Conservation (phyloP, 306 rosid genomes). For the Arachis stenosperma region DNA sequence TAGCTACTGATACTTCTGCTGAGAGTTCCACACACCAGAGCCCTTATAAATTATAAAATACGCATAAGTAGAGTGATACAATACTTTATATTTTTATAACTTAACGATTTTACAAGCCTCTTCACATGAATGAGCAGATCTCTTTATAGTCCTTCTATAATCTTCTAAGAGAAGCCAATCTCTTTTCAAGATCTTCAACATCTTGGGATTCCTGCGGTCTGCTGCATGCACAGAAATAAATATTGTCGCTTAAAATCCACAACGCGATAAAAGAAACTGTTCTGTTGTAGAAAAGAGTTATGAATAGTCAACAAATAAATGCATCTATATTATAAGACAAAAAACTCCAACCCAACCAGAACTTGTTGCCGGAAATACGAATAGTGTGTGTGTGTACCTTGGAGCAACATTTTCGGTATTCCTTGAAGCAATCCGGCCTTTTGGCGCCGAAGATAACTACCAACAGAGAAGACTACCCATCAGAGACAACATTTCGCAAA, state of each 20-base stretch:
- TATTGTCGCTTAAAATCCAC: neutral
- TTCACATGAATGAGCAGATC: slow-evolving; percentile 13
- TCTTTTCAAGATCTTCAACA: slow-evolving; percentile 91
- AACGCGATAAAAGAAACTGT: too few relatives aligned
- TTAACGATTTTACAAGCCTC: slow-evolving; percentile 43
- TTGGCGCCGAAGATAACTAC: slow-evolving; percentile 96
- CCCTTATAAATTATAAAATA: too few relatives aligned
- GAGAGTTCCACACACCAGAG: too few relatives aligned
- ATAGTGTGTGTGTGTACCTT: slow-evolving; percentile 44
- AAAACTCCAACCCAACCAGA: neutral
- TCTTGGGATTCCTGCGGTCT: slow-evolving; percentile 54
- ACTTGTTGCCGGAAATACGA: neutral
- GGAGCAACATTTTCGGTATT: slow-evolving; percentile 60
- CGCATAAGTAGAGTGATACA: neutral
- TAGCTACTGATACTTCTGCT: too few relatives aligned
- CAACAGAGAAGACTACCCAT: slow-evolving; percentile 28
- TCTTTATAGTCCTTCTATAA: slow-evolving; percentile 39
- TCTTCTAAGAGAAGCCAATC: slow-evolving; percentile 90
- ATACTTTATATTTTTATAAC: slow-evolving; percentile 28
- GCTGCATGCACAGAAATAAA: slow-evolving; percentile 46
- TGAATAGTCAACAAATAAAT: neutral
- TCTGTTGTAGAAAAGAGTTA: too few relatives aligned
- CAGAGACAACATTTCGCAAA: slow-evolving; percentile 31
- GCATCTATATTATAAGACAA: neutral
- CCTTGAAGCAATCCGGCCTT: slow-evolving; percentile 88